Percentiles rank a stretch among this genome's conserved stretches.
phyloP scores from a whole-genome alignment of 2,329 filamentous ascomycete genomes.

The Chalara sp. region DNA sequence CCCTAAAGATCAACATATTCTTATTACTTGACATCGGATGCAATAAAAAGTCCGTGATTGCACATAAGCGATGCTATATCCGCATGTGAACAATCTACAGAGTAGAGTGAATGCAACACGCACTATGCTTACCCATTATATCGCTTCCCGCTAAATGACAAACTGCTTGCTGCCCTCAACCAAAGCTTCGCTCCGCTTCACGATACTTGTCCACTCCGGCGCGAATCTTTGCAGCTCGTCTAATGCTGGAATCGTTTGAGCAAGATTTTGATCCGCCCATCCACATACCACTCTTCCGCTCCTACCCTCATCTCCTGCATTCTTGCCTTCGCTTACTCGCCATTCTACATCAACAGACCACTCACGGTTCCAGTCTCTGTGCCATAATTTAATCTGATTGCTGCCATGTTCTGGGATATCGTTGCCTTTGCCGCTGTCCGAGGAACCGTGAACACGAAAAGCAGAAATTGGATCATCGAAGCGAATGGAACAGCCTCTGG shows the following conservation, averaged over 20 bases:
- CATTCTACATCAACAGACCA: conserved; percentile 70
- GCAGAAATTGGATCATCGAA: conserved; percentile 62
- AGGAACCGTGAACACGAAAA: conserved; percentile 55
- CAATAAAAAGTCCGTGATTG: no score
- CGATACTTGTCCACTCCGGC: conserved; percentile 72
- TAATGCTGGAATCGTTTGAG: conserved; percentile 70
- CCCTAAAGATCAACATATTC: no score
- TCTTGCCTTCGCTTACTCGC: conserved; percentile 29
- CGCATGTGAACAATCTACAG: no score
- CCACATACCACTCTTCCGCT: conserved; percentile 67
- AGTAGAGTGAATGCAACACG: no score
- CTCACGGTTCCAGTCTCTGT: conserved; percentile 66
- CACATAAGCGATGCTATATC: no score
- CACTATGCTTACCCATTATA: no score
- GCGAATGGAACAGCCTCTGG: conserved; percentile 67
- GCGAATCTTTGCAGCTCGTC: conserved; percentile 72
- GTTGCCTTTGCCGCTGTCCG: conserved; percentile 55
- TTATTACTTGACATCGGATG: no score
- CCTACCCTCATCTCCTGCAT: conserved; percentile 34
- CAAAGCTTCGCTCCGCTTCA: conserved; percentile 70
- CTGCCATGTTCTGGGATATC: conserved; percentile 56
- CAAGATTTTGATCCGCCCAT: conserved; percentile 79
- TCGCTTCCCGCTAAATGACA: conserved; percentile 14
- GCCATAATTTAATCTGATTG: conserved; percentile 70
- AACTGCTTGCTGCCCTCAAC: conserved; percentile 72